Base-by-base conservation (phyloP, 495 filamentous ascomycete genomes). In the Lichina pygmaea region DNA sequence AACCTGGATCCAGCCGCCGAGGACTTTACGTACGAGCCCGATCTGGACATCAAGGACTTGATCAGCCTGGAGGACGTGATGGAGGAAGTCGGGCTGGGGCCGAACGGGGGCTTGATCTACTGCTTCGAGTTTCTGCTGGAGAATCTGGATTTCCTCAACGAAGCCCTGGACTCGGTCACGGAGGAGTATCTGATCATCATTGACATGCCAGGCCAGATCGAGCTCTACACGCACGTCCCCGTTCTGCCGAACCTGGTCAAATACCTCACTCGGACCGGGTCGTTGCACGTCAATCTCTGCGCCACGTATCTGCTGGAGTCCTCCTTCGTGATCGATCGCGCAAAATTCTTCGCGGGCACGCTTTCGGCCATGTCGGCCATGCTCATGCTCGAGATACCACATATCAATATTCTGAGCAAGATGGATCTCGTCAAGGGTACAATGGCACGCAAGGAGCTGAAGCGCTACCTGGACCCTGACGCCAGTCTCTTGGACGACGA, bases 201-300 rank as follows among this genome's bases (percentile, higher is more conserved):
- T 65, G 89, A 97, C 60, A 93, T 94, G 79, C 89, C 89, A 0
- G 89, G 89, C 44, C 89, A 97, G 61, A 94, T 97, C 60, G 89
- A 97, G 61, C 79, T 97, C 32, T 97, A 95, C 64, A 94, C 89
- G 10, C 89, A 97, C 56, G 77, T 94, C 32, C 89, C 89, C 10
- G 76, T 95, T 53, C 63, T 97, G 24, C 89, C 89, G 3, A 73
- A 71, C n/a, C 69, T 97, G 37, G 73, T 81, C 44, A 75, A 73
- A 53, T 81, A 83, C 58, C 70, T 97, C 7, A 81, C 77, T 33
- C 71, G 77, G 34, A 65, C 73, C 31, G 83, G 84, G n/a, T 67
- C 72, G 7, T 66, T 95, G 48, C 82, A 89, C 59, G 78, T 94
- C 57, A 80, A 76, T 46, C 67, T 97, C 43, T 93, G 86, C 57